Evolutionary conservation across 192 early-diverging fungal genomes (phyloP).

Genomic region (Allomyces javanicus): DNA sequence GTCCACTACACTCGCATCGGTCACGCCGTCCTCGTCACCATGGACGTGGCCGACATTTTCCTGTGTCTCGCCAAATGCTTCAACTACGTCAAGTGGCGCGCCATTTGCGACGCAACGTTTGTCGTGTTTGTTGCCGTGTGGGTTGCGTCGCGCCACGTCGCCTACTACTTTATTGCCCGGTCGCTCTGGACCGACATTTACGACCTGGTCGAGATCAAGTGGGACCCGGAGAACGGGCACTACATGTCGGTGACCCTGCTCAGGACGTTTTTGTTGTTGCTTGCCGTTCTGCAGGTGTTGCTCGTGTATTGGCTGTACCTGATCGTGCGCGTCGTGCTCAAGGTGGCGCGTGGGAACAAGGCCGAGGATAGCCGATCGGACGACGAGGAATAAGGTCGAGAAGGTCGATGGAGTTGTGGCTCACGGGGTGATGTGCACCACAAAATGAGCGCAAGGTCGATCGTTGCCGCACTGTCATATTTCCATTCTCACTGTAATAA

Average conservation of each 20-base stretch:
- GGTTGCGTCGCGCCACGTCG: constrained; percentile 48
- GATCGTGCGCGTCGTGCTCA: constrained; percentile 10
- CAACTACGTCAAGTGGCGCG: constrained; percentile 41
- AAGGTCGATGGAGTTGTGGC: too few relatives aligned
- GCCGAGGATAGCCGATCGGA: constrained; percentile 13
- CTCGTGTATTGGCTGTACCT: constrained; percentile 10
- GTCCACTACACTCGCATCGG: constrained; percentile 55
- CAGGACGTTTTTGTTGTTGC: constrained; percentile 8
- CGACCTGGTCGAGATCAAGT: constrained; percentile 31
- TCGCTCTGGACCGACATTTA: constrained; percentile 28
- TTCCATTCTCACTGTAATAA: too few relatives aligned
- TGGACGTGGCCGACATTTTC: constrained; percentile 65
- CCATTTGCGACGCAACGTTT: constrained; percentile 50
- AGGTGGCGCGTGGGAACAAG: constrained; percentile 6
- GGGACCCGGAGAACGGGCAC: constrained; percentile 29
- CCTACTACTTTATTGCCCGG: constrained; percentile 46
- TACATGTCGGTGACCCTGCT: constrained; percentile 24
- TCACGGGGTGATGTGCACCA: too few relatives aligned
- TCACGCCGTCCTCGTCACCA: constrained; percentile 50
- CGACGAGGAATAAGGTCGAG: too few relatives aligned
- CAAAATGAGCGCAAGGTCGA: too few relatives aligned
- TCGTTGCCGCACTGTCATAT: too few relatives aligned
- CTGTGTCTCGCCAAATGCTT: constrained; percentile 53
- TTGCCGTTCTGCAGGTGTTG: constrained; percentile 10
- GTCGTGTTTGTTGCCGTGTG: constrained; percentile 53